Percentiles rank a stretch among this genome's conserved stretches.
Conservation (phyloP, 805 yeast species). For the Pichia nanzhaoensis region DNA sequence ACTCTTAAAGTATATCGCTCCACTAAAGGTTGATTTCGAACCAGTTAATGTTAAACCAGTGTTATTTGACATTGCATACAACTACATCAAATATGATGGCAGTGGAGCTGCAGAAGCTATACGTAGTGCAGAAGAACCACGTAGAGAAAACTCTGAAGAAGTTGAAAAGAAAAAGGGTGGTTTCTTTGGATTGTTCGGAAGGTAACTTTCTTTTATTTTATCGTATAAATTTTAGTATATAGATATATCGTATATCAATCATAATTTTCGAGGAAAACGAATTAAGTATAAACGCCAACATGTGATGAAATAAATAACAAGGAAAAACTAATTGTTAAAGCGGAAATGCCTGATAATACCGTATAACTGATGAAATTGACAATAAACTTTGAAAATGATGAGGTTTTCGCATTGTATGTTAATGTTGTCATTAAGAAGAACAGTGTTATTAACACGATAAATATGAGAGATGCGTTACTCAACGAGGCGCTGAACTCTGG, state of each 20-base stretch:
- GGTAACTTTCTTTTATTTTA: conserved; percentile 18
- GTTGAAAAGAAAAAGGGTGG: conserved; percentile 40
- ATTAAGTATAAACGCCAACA: conserved; percentile 28
- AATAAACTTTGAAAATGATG: not conserved
- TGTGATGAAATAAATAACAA: conserved; percentile 25
- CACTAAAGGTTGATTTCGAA: conserved; percentile 32
- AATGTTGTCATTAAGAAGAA: conserved; percentile 7
- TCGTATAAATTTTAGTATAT: not conserved
- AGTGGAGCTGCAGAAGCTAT: conserved; percentile 6
- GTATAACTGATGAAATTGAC: conserved; percentile 12
- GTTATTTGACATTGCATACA: conserved; percentile 83
- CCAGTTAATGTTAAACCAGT: conserved; percentile 83
- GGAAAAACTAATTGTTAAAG: conserved; percentile 26
- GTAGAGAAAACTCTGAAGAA: conserved; percentile 12
- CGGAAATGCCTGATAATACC: conserved; percentile 16
- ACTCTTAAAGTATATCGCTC: conserved; percentile 28
- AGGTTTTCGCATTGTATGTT: conserved; percentile 8
- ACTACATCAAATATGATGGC: conserved; percentile 58
- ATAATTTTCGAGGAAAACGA: not conserved
- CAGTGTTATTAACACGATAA: not conserved
- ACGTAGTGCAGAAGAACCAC: conserved; percentile 4
- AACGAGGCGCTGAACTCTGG: conserved; percentile 4
- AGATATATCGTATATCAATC: not conserved
- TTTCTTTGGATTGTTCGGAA: conserved; percentile 69
- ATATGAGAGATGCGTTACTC: not conserved